Conservation (phyloP, 2,329 filamentous ascomycete genomes). For the Aureobasidium sp. region DNA sequence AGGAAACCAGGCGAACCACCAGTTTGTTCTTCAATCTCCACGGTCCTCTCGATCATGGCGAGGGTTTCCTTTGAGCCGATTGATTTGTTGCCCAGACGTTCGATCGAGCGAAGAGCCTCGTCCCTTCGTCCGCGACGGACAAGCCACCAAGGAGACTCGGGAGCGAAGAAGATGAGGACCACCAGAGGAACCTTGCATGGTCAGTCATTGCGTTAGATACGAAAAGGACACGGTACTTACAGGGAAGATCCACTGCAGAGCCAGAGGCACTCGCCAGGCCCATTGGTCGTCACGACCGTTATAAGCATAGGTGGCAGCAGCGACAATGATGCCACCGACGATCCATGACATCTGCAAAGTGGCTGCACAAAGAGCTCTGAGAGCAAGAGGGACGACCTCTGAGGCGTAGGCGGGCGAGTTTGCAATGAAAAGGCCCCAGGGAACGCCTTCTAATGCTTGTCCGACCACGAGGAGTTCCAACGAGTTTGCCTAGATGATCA, state of each 20-base stretch:
- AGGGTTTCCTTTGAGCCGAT: slow-evolving; percentile 33
- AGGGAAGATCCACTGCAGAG: slow-evolving; percentile 53
- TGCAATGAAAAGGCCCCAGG: slow-evolving; percentile 60
- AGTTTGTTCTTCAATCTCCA: slow-evolving; percentile 46
- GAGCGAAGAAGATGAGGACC: slow-evolving; percentile 45
- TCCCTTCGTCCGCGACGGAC: slow-evolving; percentile 43
- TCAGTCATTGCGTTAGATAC: no score
- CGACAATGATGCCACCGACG: slow-evolving; percentile 55
- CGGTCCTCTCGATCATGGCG: slow-evolving; percentile 52
- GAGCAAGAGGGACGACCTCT: slow-evolving; percentile 53
- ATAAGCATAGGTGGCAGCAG: slow-evolving; percentile 50
- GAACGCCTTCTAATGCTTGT: slow-evolving; percentile 55
- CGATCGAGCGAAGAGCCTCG: slow-evolving; percentile 40
- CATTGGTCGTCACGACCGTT: slow-evolving; percentile 29
- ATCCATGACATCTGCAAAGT: slow-evolving; percentile 63
- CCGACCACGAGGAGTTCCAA: slow-evolving; percentile 43
- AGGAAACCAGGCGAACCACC: slow-evolving; percentile 41
- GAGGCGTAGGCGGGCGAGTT: slow-evolving; percentile 56
- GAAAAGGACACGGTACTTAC: no score
- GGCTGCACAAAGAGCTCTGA: slow-evolving; percentile 53
- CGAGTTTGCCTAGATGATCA: slow-evolving; percentile 28
- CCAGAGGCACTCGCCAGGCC: slow-evolving; percentile 47
- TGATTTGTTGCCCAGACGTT: slow-evolving; percentile 38
- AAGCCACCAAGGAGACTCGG: slow-evolving; percentile 51
- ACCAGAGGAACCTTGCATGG: slow-evolving; percentile 34